Conservation (phyloP, 768 basidiomycete species). For the Amanita phalloides region DNA sequence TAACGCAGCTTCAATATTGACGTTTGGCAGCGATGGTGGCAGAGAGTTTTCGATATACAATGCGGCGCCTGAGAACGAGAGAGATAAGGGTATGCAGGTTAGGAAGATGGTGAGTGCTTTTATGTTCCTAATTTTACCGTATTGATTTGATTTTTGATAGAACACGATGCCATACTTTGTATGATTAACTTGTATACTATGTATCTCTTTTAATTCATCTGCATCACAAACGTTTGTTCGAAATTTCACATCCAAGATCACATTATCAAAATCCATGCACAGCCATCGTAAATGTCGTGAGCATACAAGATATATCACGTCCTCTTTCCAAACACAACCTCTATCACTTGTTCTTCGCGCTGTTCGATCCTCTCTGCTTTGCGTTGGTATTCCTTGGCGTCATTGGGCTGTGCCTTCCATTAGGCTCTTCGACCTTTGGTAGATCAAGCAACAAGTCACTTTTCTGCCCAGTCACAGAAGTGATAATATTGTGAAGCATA, state of each 20-base stretch:
- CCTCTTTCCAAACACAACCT: neutral
- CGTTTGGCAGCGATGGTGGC: slow-evolving; percentile 57
- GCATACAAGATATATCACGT: too few relatives aligned
- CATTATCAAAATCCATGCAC: too few relatives aligned
- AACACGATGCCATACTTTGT: slow-evolving; percentile 48
- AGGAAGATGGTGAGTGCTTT: slow-evolving; percentile 53
- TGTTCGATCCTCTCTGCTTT: neutral
- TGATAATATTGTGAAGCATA: neutral
- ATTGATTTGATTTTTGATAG: slow-evolving; percentile 16
- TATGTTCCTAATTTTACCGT: neutral
- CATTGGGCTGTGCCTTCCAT: slow-evolving; percentile 1
- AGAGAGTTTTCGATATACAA: slow-evolving; percentile 75
- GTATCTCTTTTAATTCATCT: neutral
- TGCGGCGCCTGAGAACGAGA: slow-evolving; percentile 83
- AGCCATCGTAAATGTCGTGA: too few relatives aligned
- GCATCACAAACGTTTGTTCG: neutral
- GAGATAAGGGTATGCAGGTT: slow-evolving; percentile 70
- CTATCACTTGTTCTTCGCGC: neutral
- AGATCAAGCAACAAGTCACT: neutral
- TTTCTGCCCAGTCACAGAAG: neutral
- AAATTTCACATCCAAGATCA: too few relatives aligned
- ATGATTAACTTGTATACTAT: slow-evolving; percentile 9
- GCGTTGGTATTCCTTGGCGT: neutral
- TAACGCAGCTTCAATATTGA: slow-evolving; percentile 87
- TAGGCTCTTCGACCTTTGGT: neutral